A percentile compares a stretch with the other conserved stretches of the same genome.
Conservation (phyloP, 306 rosid species). For the Citrullus amarus region DNA sequence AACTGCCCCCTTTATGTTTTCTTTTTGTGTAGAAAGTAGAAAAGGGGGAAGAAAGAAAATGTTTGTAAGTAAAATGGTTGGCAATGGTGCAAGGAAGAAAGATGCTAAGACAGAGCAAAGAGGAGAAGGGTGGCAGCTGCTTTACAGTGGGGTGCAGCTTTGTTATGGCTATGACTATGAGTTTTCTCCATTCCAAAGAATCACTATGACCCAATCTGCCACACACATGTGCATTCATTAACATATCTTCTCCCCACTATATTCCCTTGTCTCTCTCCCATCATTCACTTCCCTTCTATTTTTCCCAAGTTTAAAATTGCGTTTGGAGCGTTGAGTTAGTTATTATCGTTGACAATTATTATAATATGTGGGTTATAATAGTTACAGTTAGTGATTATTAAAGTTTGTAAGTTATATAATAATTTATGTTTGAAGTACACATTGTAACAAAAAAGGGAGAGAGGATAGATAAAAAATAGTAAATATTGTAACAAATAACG, state of each 20-base stretch:
- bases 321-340: too few species aligned
- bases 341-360: too few species aligned
- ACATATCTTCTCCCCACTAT: not conserved
- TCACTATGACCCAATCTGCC: not conserved
- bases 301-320: too few species aligned
- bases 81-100: not conserved
- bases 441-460: too few species aligned
- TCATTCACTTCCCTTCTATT: not conserved
- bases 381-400: too few species aligned
- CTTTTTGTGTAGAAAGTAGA: not conserved
- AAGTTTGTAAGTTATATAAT: too few species aligned
- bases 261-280: not conserved
- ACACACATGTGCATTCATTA: constrained; percentile 2
- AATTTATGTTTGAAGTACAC: too few species aligned
- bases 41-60: not conserved
- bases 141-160: constrained; percentile 1
- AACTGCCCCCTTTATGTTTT: not conserved
- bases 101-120: not conserved
- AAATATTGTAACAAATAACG: too few species aligned
- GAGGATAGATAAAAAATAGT: too few species aligned
- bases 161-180: not conserved
- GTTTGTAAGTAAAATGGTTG: not conserved
- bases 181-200: not conserved
- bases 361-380: too few species aligned
- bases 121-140: not conserved